phyloP scores from a whole-genome alignment of 345 rosid species.

The Linum usitatissimum region DNA sequence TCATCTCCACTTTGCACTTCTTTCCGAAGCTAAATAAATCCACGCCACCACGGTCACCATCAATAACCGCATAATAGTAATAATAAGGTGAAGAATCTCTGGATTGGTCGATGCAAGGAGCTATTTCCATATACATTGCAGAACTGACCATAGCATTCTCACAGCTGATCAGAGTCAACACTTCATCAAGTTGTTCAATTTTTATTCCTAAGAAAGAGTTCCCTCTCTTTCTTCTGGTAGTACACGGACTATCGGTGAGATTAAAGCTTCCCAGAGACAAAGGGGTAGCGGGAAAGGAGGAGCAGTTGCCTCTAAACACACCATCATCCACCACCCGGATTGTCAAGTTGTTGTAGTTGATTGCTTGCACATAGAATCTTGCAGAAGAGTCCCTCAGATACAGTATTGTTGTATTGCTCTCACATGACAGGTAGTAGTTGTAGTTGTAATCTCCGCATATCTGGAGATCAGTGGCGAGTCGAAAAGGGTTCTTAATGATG shows the following conservation, averaged over 20 bases:
- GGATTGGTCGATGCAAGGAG: slow-evolving; percentile 1
- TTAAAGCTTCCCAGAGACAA: neutral
- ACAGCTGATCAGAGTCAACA: slow-evolving; percentile 1
- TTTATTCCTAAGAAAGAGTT: neutral
- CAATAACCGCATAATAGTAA: neutral
- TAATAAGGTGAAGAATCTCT: no score
- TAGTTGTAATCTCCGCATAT: slow-evolving; percentile 6
- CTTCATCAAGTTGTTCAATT: neutral
- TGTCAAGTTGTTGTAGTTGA: slow-evolving; percentile 11
- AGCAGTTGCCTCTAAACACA: slow-evolving; percentile 9
- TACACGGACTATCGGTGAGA: no score
- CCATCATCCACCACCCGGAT: slow-evolving; percentile 15
- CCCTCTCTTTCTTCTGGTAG: neutral
- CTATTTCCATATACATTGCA: slow-evolving; percentile 1
- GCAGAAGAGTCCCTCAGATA: slow-evolving; percentile 3
- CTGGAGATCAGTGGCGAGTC: slow-evolving; percentile 13
- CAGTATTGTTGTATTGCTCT: slow-evolving; percentile 15
- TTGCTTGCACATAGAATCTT: slow-evolving; percentile 14
- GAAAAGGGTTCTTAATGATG: slow-evolving; percentile 23
- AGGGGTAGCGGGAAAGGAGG: slow-evolving; percentile 6
- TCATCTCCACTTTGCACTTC: slow-evolving; percentile 3
- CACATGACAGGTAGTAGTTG: slow-evolving; percentile 15
- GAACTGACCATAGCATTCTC: neutral
- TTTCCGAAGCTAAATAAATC: neutral
- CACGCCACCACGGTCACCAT: neutral